Conservation (phyloP, 2,329 filamentous ascomycete species). For the Exophiala alcalophila region DNA sequence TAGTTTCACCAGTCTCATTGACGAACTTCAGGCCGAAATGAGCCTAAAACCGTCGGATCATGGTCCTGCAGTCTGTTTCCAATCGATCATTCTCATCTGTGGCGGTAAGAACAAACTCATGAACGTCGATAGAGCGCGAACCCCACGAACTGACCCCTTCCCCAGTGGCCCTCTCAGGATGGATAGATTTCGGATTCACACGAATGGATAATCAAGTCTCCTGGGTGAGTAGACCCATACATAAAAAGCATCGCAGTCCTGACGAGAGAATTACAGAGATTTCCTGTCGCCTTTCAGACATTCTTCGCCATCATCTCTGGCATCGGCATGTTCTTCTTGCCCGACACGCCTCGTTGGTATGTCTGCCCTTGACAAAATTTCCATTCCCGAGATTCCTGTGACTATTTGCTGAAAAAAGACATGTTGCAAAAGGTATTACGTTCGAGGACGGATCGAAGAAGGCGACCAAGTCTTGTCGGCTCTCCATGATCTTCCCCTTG, state of each 20-base stretch:
- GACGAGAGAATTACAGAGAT: slow-evolving; percentile 36
- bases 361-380: neutral
- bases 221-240: slow-evolving; percentile 24
- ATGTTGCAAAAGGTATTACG: slow-evolving; percentile 13
- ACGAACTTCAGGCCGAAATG: slow-evolving; percentile 9
- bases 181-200: slow-evolving; percentile 37
- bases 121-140: neutral
- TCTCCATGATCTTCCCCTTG: slow-evolving; percentile 39
- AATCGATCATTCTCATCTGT: slow-evolving; percentile 27
- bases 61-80: slow-evolving; percentile 31
- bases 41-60: slow-evolving; percentile 26
- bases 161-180: slow-evolving; percentile 32
- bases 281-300: slow-evolving; percentile 49
- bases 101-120: slow-evolving; percentile 13
- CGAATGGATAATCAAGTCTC: slow-evolving; percentile 33
- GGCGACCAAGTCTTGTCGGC: slow-evolving; percentile 52
- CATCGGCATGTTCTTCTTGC: slow-evolving; percentile 36
- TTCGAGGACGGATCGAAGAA: slow-evolving; percentile 44
- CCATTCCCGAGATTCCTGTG: too few relatives aligned
- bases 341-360: slow-evolving; percentile 5
- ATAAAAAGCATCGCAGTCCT: neutral
- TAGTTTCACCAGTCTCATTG: neutral
- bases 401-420: neutral
- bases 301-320: slow-evolving; percentile 42
- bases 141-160: neutral